Evolutionary conservation across 2,329 filamentous ascomycete genomes (phyloP).

Genomic region (Trichoderma arundinaceum): DNA sequence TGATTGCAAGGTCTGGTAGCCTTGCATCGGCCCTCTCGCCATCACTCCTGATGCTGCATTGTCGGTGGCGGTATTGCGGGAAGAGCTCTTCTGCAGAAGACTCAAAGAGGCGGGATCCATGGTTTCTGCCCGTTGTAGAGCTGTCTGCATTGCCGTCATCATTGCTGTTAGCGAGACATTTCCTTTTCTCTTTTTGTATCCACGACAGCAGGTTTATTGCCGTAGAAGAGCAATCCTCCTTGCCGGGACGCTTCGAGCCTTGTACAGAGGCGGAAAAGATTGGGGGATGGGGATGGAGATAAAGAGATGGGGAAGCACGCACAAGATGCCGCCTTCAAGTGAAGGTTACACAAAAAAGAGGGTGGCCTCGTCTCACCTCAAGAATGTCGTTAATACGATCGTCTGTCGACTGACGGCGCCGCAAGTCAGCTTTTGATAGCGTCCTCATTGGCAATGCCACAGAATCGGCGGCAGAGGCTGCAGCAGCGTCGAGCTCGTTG

Average conservation of each 20-base stretch:
- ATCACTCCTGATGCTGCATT: constrained; percentile 53
- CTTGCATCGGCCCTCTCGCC: constrained; percentile 43
- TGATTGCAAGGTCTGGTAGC: constrained; percentile 49
- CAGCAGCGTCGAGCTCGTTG: constrained; percentile 13
- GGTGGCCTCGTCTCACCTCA: constrained; percentile 47
- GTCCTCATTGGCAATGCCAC: constrained; percentile 30
- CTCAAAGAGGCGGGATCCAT: constrained; percentile 31
- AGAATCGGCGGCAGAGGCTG: constrained; percentile 6
- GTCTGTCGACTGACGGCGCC: constrained; percentile 43
- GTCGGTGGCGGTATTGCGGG: constrained; percentile 3
- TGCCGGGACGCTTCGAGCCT: neutral
- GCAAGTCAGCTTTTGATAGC: constrained; percentile 35
- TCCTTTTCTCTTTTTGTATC: neutral
- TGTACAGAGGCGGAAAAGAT: neutral
- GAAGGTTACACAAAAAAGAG: constrained; percentile 4
- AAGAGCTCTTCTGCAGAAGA: constrained; percentile 17
- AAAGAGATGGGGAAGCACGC: constrained; percentile 4
- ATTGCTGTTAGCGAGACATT: constrained; percentile 4
- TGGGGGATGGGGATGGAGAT: constrained; percentile 3
- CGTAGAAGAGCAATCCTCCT: neutral
- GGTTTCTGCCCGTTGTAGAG: constrained; percentile 30
- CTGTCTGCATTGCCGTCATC: constrained; percentile 25
- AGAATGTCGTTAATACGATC: constrained; percentile 54
- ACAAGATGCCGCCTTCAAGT: constrained; percentile 17
- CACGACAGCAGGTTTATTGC: neutral